These are phyloP conservation scores for Urochloa ruziziensis DNA, from an alignment of 176 grass and related monocot species.

Conservation along the genomic window DNA sequence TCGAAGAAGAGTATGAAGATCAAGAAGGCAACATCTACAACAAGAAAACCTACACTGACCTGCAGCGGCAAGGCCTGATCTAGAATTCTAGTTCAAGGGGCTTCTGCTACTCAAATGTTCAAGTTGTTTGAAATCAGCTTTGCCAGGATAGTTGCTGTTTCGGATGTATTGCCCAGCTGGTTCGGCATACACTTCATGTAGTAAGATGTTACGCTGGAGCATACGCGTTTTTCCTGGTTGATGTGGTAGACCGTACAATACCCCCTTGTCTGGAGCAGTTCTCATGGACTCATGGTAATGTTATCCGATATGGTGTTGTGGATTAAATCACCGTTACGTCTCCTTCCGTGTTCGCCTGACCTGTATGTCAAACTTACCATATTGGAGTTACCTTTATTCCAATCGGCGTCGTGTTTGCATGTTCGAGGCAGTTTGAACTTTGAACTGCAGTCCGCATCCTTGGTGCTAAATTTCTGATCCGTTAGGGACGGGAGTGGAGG, in stretches of 20 bases:
- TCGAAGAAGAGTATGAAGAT: slow-evolving; percentile 98
- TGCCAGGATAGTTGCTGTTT: not conserved
- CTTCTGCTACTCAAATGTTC: not conserved
- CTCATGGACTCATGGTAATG: too few relatives aligned
- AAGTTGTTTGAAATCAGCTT: not conserved
- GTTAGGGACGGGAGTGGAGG: too few relatives aligned
- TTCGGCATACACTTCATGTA: not conserved
- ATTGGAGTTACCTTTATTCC: too few relatives aligned
- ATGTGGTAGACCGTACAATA: not conserved
- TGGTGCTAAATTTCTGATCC: too few relatives aligned
- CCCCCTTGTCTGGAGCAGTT: too few relatives aligned
- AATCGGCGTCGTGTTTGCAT: too few relatives aligned
- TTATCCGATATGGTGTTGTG: too few relatives aligned
- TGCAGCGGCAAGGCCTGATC: slow-evolving; percentile 87
- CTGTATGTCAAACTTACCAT: too few relatives aligned
- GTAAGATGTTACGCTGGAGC: not conserved
- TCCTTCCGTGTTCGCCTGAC: too few relatives aligned
- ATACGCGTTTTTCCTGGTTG: not conserved
- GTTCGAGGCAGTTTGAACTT: too few relatives aligned
- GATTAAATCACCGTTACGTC: not conserved
- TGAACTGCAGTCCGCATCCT: too few relatives aligned
- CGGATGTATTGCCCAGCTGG: not conserved
- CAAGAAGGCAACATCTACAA: slow-evolving; percentile 96
- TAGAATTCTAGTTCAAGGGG: slow-evolving; percentile 32
- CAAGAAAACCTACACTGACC: slow-evolving; percentile 87